Conservation (phyloP, 805 yeast species). For the Hanseniaspora lachancei region DNA sequence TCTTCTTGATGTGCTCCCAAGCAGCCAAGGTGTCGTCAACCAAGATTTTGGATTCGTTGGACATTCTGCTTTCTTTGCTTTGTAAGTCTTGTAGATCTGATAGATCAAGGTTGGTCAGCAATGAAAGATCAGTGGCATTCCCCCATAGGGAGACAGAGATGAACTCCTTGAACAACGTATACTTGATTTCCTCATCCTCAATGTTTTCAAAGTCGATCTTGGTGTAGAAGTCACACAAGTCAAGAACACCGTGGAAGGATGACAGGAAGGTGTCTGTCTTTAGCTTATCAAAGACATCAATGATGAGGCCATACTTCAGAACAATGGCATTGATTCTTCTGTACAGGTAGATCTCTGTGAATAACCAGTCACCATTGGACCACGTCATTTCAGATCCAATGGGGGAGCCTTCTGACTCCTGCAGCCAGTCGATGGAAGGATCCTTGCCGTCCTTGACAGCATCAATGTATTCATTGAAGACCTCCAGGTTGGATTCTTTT, state of each 20-base stretch:
- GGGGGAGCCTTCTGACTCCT: neutral
- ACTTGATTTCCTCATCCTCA: constrained; percentile 33
- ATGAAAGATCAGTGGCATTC: constrained; percentile 87
- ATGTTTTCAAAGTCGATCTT: constrained; percentile 21
- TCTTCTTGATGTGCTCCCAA: constrained; percentile 38
- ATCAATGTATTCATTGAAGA: constrained; percentile 44
- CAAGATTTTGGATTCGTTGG: constrained; percentile 65
- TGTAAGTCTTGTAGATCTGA: constrained; percentile 87
- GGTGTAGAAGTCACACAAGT: constrained; percentile 39
- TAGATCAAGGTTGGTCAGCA: constrained; percentile 73
- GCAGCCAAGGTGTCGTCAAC: constrained; percentile 60
- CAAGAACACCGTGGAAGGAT: constrained; percentile 65
- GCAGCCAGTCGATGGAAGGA: constrained; percentile 7
- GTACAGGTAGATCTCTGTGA: constrained; percentile 73
- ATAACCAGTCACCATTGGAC: constrained; percentile 84
- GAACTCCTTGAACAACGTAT: constrained; percentile 58
- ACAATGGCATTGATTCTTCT: constrained; percentile 33
- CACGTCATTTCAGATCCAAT: constrained; percentile 37
- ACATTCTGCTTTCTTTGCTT: constrained; percentile 74
- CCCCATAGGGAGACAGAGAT: constrained; percentile 92
- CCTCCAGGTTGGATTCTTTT: constrained; percentile 33
- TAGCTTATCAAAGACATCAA: constrained; percentile 57
- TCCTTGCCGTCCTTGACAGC: neutral
- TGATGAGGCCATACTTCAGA: constrained; percentile 30
- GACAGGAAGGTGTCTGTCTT: constrained; percentile 65